phyloP scores from a whole-genome alignment of 345 rosid genomes.

The Syzygium grande region DNA sequence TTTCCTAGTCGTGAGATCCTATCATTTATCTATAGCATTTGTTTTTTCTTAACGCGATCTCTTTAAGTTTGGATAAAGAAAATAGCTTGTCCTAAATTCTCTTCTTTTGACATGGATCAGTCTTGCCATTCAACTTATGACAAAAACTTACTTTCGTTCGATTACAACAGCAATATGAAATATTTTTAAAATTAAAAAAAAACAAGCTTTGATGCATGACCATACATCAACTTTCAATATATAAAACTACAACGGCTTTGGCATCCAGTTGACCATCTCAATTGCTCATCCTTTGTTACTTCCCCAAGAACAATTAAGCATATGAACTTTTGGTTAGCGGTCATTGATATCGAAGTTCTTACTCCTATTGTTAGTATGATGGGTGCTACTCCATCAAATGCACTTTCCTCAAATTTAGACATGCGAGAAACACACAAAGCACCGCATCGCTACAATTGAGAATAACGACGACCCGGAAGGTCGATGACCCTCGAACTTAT shows the following conservation, averaged over 20 bases:
- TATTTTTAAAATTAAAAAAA: neutral
- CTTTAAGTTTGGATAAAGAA: neutral
- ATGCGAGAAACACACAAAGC: too few relatives aligned
- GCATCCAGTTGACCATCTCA: accelerated
- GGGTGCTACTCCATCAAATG: neutral
- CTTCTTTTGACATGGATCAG: neutral
- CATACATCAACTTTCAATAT: neutral
- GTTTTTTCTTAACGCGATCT: neutral
- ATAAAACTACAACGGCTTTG: neutral
- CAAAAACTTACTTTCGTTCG: neutral
- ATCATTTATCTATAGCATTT: neutral
- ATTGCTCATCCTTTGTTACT: neutral
- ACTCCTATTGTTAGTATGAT: neutral
- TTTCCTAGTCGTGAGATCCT: neutral
- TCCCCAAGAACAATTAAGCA: neutral
- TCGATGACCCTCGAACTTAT: too few relatives aligned
- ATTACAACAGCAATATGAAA: neutral
- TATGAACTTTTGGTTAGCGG: neutral
- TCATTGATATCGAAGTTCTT: neutral
- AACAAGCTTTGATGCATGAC: accelerated
- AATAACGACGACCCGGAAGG: too few relatives aligned
- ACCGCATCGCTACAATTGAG: too few relatives aligned
- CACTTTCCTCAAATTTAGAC: neutral
- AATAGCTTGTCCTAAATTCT: neutral
- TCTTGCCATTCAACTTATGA: neutral